Percentiles rank a stretch among this genome's conserved stretches.
These are phyloP conservation scores for Diaporthe aspalathi DNA, from an alignment of 2,329 filamentous ascomycete genomes.

Conservation along the genomic window DNA sequence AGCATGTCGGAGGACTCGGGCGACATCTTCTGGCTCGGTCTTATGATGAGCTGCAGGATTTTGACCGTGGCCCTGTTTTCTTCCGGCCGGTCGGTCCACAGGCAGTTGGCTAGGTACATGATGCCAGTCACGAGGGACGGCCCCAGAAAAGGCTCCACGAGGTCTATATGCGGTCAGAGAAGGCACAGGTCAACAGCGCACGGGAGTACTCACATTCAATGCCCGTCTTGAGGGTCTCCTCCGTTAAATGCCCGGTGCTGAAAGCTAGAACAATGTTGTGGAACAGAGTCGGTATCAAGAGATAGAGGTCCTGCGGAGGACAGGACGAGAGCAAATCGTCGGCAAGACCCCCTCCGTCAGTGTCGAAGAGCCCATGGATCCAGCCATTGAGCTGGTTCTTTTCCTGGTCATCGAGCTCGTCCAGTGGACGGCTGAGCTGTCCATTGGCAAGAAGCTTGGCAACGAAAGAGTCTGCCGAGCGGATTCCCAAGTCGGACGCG, in stretches of 20 bases:
- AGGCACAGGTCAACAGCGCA: conserved; percentile 20
- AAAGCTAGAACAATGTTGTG: conserved; percentile 79
- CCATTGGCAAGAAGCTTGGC: conserved; percentile 72
- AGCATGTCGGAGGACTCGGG: conserved; percentile 79
- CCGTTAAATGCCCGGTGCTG: conserved; percentile 71
- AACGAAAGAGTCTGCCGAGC: conserved; percentile 73
- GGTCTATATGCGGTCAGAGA: conserved; percentile 59
- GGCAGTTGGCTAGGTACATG: conserved; percentile 75
- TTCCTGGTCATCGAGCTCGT: conserved; percentile 73
- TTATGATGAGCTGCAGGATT: conserved; percentile 78
- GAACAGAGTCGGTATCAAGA: conserved; percentile 81
- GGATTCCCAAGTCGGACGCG: conserved; percentile 71
- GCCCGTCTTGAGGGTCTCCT: conserved; percentile 78
- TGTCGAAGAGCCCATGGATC: conserved; percentile 82
- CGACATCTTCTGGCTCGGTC: conserved; percentile 73
- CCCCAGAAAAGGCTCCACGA: conserved; percentile 84
- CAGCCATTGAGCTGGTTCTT: conserved; percentile 76
- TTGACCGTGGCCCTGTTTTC: conserved; percentile 77
- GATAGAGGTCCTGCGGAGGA: conserved; percentile 84
- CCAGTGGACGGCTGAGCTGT: conserved; percentile 65
- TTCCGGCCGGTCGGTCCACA: conserved; percentile 72
- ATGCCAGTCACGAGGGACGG: conserved; percentile 81
- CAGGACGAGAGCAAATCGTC: conserved; percentile 87
- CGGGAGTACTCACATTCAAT: conserved; percentile 72
- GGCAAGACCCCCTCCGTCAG: conserved; percentile 77